Evolutionary conservation across 2,329 filamentous ascomycete species (phyloP).

Genomic region (Aschersonia sp.): DNA sequence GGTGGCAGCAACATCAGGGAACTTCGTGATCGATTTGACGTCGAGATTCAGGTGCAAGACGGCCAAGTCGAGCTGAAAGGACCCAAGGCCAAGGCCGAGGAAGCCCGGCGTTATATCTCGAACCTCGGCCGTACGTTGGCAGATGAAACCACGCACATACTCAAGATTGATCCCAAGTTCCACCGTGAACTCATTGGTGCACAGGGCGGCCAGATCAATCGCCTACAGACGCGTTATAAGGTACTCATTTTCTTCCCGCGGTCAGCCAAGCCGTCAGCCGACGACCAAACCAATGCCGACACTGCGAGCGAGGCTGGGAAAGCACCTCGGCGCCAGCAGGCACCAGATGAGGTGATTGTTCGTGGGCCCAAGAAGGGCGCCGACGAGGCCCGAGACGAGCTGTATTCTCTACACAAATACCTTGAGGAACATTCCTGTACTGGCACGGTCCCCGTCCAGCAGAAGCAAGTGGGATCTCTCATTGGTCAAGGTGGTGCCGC

Average conservation of each 20-base stretch:
- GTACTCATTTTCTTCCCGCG: slow-evolving; percentile 91
- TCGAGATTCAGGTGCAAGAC: slow-evolving; percentile 77
- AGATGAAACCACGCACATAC: slow-evolving; percentile 73
- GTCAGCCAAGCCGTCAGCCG: slow-evolving; percentile 42
- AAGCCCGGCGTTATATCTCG: slow-evolving; percentile 69
- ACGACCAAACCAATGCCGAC: slow-evolving; percentile 59
- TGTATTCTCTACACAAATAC: slow-evolving; percentile 79
- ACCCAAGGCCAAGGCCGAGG: slow-evolving; percentile 85
- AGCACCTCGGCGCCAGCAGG: slow-evolving; percentile 55
- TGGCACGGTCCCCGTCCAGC: slow-evolving; percentile 70
- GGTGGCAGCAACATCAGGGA: slow-evolving; percentile 53
- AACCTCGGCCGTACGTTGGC: slow-evolving; percentile 70
- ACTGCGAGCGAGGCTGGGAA: slow-evolving; percentile 53
- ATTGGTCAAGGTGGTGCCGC: slow-evolving; percentile 84
- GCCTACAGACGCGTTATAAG: slow-evolving; percentile 81
- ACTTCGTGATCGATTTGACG: slow-evolving; percentile 51
- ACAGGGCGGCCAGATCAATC: slow-evolving; percentile 77
- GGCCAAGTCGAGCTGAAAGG: slow-evolving; percentile 94
- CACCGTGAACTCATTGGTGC: slow-evolving; percentile 89
- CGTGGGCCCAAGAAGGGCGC: slow-evolving; percentile 88
- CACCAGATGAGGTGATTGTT: slow-evolving; percentile 76
- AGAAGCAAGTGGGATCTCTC: slow-evolving; percentile 83
- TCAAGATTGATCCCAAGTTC: slow-evolving; percentile 89
- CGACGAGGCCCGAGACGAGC: slow-evolving; percentile 81
- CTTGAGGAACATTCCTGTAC: slow-evolving; percentile 75